Percentiles rank a stretch among this genome's conserved stretches.
Conservation (phyloP, 805 yeast species). For the Cyberlindnera samutprakarnensis region DNA sequence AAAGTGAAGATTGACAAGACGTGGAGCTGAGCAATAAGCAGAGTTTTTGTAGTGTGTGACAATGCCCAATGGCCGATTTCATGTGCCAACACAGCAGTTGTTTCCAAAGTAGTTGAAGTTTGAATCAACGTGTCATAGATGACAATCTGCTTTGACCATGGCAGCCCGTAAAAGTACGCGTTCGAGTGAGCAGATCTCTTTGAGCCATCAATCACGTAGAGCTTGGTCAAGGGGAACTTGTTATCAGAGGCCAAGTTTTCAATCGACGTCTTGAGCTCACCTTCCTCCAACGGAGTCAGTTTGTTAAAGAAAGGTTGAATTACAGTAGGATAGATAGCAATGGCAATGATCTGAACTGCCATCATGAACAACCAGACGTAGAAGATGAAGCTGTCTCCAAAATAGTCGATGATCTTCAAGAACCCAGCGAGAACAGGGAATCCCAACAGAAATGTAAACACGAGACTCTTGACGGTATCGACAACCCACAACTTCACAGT, state of each 20-base stretch:
- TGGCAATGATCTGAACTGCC: conserved; percentile 60
- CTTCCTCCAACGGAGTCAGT: conserved; percentile 82
- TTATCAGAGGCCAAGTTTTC: conserved; percentile 70
- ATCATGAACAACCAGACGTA: conserved; percentile 72
- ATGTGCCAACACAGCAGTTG: conserved; percentile 94
- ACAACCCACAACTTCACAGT: conserved; percentile 64
- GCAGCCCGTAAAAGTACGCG: conserved; percentile 93
- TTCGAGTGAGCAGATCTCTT: conserved; percentile 94
- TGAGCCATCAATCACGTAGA: conserved; percentile 94
- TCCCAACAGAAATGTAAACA: conserved; percentile 51
- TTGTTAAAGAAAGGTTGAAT: conserved; percentile 93
- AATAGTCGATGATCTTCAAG: conserved; percentile 72
- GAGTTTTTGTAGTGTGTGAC: conserved; percentile 76
- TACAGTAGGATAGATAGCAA: conserved; percentile 74
- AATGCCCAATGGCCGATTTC: conserved; percentile 98
- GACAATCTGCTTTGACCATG: conserved; percentile 95
- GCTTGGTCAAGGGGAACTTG: conserved; percentile 77
- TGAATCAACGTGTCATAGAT: conserved; percentile 86
- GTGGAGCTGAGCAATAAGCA: conserved; percentile 58
- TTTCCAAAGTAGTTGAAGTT: conserved; percentile 68
- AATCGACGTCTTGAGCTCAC: conserved; percentile 76
- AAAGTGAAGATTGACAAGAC: conserved; percentile 57
- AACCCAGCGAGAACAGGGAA: conserved; percentile 69
- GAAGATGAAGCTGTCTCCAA: conserved; percentile 74
- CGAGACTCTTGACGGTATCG: conserved; percentile 58